Conservation (phyloP, 768 basidiomycete genomes). For the Termitomyces eurrhizus region DNA sequence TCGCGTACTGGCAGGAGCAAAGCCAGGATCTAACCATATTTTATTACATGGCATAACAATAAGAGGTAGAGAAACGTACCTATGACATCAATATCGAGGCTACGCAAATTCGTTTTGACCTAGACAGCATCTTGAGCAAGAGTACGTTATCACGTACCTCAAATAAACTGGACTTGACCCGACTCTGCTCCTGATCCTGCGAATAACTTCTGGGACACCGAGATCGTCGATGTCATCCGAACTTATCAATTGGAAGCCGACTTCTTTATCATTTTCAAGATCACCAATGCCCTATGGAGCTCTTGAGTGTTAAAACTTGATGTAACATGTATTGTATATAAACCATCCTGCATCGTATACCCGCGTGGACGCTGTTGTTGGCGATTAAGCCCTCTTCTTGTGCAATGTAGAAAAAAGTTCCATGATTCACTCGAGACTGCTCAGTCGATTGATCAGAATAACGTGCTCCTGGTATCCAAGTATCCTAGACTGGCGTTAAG, state of each 20-base stretch:
- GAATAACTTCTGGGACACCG: constrained; percentile 66
- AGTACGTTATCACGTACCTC: constrained; percentile 36
- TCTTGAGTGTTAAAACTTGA: constrained; percentile 18
- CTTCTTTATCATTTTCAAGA: constrained; percentile 61
- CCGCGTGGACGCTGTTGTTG: constrained; percentile 80
- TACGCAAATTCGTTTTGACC: constrained; percentile 19
- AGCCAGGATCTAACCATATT: constrained; percentile 52
- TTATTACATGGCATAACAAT: neutral
- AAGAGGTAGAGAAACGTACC: constrained; percentile 32
- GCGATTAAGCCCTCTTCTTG: constrained; percentile 73
- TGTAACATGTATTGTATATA: constrained; percentile 18
- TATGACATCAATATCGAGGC: constrained; percentile 80
- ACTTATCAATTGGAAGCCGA: constrained; percentile 77
- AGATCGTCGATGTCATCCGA: constrained; percentile 83
- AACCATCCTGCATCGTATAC: constrained; percentile 74
- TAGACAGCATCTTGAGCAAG: neutral
- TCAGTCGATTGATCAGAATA: constrained; percentile 57
- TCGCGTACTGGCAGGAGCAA: constrained; percentile 73
- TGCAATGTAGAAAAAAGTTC: constrained; percentile 83
- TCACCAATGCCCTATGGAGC: constrained; percentile 51
- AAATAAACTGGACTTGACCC: constrained; percentile 77
- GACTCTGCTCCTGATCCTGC: constrained; percentile 66
- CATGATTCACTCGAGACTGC: constrained; percentile 74
- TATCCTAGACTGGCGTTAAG: constrained; percentile 41
- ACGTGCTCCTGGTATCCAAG: constrained; percentile 39